Evolutionary conservation across 1,139 yeast genomes (phyloP).

Genomic region (Diutina ranongensis): DNA sequence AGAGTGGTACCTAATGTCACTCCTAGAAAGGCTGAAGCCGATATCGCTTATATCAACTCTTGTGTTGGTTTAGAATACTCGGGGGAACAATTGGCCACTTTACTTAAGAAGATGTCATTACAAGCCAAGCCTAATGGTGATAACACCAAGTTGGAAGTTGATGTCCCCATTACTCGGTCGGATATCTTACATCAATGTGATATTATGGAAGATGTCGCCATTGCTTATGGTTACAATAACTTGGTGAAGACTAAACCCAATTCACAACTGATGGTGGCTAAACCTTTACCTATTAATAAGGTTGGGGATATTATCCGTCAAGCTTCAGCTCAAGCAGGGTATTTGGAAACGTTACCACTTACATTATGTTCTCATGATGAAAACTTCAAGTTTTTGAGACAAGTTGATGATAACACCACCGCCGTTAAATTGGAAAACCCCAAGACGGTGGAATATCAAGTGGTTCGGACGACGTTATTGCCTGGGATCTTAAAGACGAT

Average conservation of each 20-base stretch:
- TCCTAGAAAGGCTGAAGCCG: slow-evolving; percentile 64
- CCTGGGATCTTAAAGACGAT: slow-evolving; percentile 95
- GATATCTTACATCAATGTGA: slow-evolving; percentile 97
- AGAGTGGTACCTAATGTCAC: slow-evolving; percentile 66
- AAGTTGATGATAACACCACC: slow-evolving; percentile 55
- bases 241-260: slow-evolving; percentile 73
- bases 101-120: slow-evolving; percentile 76
- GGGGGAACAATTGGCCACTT: slow-evolving; percentile 53
- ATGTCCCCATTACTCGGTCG: slow-evolving; percentile 86
- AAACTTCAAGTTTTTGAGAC: slow-evolving; percentile 78
- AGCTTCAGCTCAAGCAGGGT: slow-evolving; percentile 92
- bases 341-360: slow-evolving; percentile 92
- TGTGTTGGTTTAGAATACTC: slow-evolving; percentile 73
- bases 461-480: slow-evolving; percentile 85
- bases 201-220: slow-evolving; percentile 97
- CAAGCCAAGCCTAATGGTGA: slow-evolving; percentile 46
- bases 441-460: slow-evolving; percentile 93
- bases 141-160: slow-evolving; percentile 46
- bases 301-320: slow-evolving; percentile 81
- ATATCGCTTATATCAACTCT: slow-evolving; percentile 79
- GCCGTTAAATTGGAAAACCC: slow-evolving; percentile 95
- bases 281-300: slow-evolving; percentile 85
- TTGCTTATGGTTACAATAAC: slow-evolving; percentile 91
- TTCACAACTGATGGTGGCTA: slow-evolving; percentile 70
- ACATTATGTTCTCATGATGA: slow-evolving; percentile 95